A percentile compares a stretch with the other conserved stretches of the same genome.
Evolutionary conservation across 345 rosid species (phyloP).

Genomic region (Draba incana): DNA sequence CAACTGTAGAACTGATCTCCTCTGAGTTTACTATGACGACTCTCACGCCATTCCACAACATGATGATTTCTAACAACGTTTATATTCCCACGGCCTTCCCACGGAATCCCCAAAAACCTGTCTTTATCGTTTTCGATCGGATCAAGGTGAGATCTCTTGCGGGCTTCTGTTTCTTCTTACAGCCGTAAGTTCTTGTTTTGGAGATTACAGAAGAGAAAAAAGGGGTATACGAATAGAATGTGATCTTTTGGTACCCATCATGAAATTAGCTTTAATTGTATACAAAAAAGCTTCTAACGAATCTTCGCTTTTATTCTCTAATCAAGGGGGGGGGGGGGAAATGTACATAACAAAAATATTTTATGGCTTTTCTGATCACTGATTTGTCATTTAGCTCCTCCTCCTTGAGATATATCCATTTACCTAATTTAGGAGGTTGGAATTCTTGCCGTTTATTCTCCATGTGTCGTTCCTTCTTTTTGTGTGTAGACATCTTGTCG

Average conservation of each 20-base stretch:
- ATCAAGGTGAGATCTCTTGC: slow-evolving; percentile 24
- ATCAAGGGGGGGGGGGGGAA: background rate
- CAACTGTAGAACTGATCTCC: slow-evolving; percentile 64
- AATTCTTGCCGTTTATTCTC: slow-evolving; percentile 15
- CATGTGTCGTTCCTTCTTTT: slow-evolving; percentile 30
- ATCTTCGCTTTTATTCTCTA: slow-evolving; percentile 10
- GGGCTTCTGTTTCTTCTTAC: slow-evolving; percentile 11
- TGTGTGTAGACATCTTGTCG: slow-evolving; percentile 33
- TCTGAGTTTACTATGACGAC: slow-evolving; percentile 52
- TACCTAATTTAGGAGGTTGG: slow-evolving; percentile 9
- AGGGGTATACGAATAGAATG: slow-evolving; percentile 9
- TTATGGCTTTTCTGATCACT: background rate
- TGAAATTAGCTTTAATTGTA: slow-evolving; percentile 24
- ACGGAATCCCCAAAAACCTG: slow-evolving; percentile 4
- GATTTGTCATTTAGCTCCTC: slow-evolving; percentile 17
- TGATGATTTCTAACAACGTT: slow-evolving; percentile 39
- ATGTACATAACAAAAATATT: slow-evolving; percentile 24
- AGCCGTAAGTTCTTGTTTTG: background rate
- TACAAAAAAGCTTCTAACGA: slow-evolving; percentile 9
- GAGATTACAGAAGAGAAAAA: slow-evolving; percentile 16
- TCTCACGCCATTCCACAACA: slow-evolving; percentile 53
- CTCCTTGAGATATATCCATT: slow-evolving; percentile 2
- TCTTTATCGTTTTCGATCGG: slow-evolving; percentile 24
- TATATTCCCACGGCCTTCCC: slow-evolving; percentile 33
- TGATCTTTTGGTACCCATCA: slow-evolving; percentile 3